Evolutionary conservation across 441 rosid species (phyloP).

Genomic region (Croton setiger): DNA sequence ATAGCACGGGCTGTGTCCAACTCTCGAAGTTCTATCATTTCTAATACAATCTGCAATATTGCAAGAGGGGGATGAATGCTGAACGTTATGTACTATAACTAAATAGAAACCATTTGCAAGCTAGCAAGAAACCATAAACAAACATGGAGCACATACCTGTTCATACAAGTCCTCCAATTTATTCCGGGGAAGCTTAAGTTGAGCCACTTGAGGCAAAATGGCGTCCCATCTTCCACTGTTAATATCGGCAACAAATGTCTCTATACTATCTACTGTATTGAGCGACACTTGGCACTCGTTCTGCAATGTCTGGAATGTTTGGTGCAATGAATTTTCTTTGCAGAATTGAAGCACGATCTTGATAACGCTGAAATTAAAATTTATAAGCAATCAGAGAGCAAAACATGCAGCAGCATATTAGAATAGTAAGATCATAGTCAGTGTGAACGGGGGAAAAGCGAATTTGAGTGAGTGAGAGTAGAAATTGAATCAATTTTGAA

Average conservation of each 20-base stretch:
- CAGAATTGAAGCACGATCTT: constrained; percentile 97
- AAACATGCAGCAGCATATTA: too few species aligned
- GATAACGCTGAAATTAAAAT: constrained; percentile 58
- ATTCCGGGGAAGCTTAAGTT: constrained; percentile 92
- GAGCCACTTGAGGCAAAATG: constrained; percentile 90
- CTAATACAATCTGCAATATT: constrained; percentile 74
- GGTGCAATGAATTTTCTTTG: constrained; percentile 93
- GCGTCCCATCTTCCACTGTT: constrained; percentile 97
- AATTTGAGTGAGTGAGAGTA: not conserved
- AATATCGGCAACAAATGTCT: constrained; percentile 87
- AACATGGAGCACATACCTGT: constrained; percentile 46
- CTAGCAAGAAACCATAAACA: not conserved
- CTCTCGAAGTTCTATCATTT: constrained; percentile 98
- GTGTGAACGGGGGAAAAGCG: not conserved
- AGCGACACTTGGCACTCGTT: constrained; percentile 95
- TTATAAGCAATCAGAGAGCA: not conserved
- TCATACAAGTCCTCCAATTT: constrained; percentile 91
- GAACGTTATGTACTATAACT: too few species aligned
- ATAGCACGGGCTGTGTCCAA: constrained; percentile 96
- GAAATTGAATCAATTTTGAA: not conserved
- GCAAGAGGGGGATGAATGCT: not conserved
- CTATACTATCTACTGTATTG: constrained; percentile 91
- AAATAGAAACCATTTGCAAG: too few species aligned
- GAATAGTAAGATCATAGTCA: not conserved
- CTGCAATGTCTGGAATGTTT: constrained; percentile 92